phyloP scores from a whole-genome alignment of 179 eudicot genomes.

The Silene vulgaris region DNA sequence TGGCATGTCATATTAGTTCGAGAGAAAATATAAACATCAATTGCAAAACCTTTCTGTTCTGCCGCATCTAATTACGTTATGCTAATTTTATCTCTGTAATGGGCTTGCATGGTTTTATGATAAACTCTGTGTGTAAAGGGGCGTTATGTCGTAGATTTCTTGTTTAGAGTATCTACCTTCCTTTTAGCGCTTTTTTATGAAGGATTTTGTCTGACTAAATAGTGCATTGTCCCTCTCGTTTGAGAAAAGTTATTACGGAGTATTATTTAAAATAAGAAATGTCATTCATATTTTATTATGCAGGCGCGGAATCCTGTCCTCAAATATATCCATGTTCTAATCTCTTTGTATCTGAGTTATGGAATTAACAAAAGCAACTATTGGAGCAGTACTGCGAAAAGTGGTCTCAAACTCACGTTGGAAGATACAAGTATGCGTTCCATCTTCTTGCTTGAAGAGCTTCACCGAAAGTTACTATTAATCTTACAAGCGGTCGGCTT shows the following conservation, averaged over 20 bases:
- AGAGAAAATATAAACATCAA: too few relatives aligned
- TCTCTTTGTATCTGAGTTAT: constrained; percentile 32
- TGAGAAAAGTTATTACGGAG: not conserved
- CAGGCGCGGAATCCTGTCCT: constrained; percentile 36
- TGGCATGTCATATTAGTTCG: too few relatives aligned
- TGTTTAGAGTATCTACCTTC: not conserved
- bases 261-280: not conserved
- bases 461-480: constrained; percentile 33
- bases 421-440: constrained; percentile 39
- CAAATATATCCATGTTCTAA: constrained; percentile 44
- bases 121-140: not conserved
- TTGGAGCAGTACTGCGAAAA: not conserved
- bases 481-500: constrained; percentile 23
- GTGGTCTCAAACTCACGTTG: constrained; percentile 17
- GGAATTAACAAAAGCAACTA: constrained; percentile 26
- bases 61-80: too few relatives aligned
- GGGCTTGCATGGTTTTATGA: not conserved
- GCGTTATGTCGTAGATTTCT: not conserved
- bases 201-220: not conserved
- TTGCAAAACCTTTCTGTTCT: too few relatives aligned
- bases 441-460: constrained; percentile 37
- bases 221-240: not conserved
- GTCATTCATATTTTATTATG: not conserved
- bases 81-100: not conserved
- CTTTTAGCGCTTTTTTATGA: not conserved